Evolutionary conservation across 1,139 yeast genomes (phyloP), one percentile per base, ranked within the genome.

Genomic region (Protomyces gravidus): DNA sequence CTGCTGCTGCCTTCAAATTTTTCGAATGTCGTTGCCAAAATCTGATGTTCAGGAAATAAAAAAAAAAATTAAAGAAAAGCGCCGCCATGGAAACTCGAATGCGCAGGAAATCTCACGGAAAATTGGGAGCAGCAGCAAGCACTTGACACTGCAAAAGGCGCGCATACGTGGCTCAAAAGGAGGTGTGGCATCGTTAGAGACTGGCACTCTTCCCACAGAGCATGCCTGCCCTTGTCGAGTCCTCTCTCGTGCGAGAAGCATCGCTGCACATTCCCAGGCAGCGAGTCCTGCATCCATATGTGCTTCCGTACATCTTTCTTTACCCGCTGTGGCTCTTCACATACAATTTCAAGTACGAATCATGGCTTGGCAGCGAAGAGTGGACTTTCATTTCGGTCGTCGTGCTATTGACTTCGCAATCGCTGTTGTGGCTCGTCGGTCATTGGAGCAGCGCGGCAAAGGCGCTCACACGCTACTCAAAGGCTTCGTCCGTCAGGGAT

Each of bases 321-420:
- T 92, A 92, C 70, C 96, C 97, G 9, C 69, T 80, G 27, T 89
- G 87, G 71, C 75, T 77, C 60, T 84, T 86, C 68, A 72, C 87
- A 50, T 92, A 53, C 47, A 46, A 28, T 19, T 53, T n/a, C 47
- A 36, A 30, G 87, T 96, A 96, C 33, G 75, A 79, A 56, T 89
- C 85, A 73, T 78, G 83, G 83, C 36, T 73, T 19, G 53, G 51
- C 28, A 45, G 58, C 78, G 21, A 53, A 25, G 81, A 78, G 63
- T 84, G 89, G 89, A 92, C 97, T 0, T 89, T 88, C 72, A 95
- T 92, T 40, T 90, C 83, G 68, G 75, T 89, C 50, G 86, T 95
- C 62, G 73, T 89, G 6, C 78, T 90, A 60, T 72, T 85, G 32
- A 83, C 96, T 5, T 64, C 86, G 61, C 94, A 92, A 70, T 75